Conservation (phyloP, 371 early-diverging fungal species). For the Choanephora cucurbitarum region DNA sequence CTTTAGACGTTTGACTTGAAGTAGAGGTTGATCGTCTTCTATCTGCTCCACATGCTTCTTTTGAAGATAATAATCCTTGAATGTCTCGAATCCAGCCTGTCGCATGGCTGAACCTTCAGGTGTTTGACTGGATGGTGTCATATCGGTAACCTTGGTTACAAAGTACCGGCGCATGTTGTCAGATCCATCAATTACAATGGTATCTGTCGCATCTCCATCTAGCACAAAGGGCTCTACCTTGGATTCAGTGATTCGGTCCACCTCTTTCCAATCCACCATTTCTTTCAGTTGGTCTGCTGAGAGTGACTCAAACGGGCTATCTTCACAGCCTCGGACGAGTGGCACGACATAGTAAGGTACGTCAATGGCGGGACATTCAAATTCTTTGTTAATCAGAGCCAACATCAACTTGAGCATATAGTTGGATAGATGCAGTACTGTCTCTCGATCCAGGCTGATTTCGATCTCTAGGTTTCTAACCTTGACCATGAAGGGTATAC, state of each 20-base stretch:
- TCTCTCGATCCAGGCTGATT: slow-evolving; percentile 32
- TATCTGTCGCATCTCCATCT: slow-evolving; percentile 24
- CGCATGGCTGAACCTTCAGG: slow-evolving; percentile 30
- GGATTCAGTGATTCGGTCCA: slow-evolving; percentile 24
- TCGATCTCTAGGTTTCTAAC: slow-evolving; percentile 22
- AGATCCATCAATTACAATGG: slow-evolving; percentile 55
- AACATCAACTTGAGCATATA: slow-evolving; percentile 54
- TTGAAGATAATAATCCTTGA: slow-evolving; percentile 55
- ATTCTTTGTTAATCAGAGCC: slow-evolving; percentile 55
- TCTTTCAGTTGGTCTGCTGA: slow-evolving; percentile 6
- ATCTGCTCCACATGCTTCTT: slow-evolving; percentile 21
- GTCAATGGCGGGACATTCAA: slow-evolving; percentile 51
- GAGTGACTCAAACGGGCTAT: slow-evolving; percentile 10
- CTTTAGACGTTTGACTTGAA: slow-evolving; percentile 45
- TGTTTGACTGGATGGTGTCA: slow-evolving; percentile 41
- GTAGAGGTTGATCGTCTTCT: slow-evolving; percentile 48
- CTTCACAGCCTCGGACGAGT: slow-evolving; percentile 20
- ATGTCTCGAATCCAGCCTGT: slow-evolving; percentile 43
- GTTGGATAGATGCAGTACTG: slow-evolving; percentile 41
- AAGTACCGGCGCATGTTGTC: slow-evolving; percentile 63
- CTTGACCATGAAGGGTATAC: slow-evolving; percentile 26
- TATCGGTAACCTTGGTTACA: slow-evolving; percentile 46
- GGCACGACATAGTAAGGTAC: slow-evolving; percentile 66
- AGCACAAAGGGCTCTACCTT: slow-evolving; percentile 12
- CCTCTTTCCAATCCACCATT: slow-evolving; percentile 63